phyloP scores from a whole-genome alignment of 2,329 filamentous ascomycete species.

The Ophiostoma himal-ulmi region DNA sequence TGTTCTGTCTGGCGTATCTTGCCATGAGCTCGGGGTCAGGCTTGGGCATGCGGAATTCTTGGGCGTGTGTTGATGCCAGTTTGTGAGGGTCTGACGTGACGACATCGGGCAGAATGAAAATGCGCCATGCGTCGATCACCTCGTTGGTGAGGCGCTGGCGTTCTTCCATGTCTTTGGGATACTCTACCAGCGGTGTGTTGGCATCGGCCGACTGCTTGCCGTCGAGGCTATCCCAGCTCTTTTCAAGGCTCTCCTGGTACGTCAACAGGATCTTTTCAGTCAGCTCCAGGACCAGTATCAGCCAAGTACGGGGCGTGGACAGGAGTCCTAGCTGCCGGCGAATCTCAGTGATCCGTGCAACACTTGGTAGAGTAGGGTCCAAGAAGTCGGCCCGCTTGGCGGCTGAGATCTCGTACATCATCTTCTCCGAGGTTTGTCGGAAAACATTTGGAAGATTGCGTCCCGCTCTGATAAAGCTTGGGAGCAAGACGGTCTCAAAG shows the following conservation, averaged over 20 bases:
- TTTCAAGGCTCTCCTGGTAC: conserved; percentile 22
- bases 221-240: not conserved
- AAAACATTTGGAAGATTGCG: conserved; percentile 33
- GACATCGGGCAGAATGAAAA: conserved; percentile 34
- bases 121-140: conserved; percentile 39
- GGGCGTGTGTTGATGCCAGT: not conserved
- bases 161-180: not conserved
- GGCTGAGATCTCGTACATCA: conserved; percentile 33
- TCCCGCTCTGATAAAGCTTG: conserved; percentile 28
- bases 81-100: conserved; percentile 21
- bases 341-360: conserved; percentile 37
- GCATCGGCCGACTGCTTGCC: not conserved
- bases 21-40: conserved; percentile 18
- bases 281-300: conserved; percentile 33
- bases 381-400: conserved; percentile 34
- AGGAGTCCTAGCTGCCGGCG: conserved; percentile 35
- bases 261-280: conserved; percentile 28
- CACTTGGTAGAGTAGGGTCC: conserved; percentile 33
- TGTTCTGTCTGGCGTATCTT: conserved; percentile 22
- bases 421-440: conserved; percentile 28
- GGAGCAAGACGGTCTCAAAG: conserved; percentile 33
- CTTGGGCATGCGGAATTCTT: conserved; percentile 24
- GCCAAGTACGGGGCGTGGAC: conserved; percentile 33
- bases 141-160: conserved; percentile 34
- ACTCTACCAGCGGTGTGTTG: not conserved